Evolutionary conservation across 2,329 filamentous ascomycete genomes (phyloP).

Genomic region (Penicillium verrucosum): DNA sequence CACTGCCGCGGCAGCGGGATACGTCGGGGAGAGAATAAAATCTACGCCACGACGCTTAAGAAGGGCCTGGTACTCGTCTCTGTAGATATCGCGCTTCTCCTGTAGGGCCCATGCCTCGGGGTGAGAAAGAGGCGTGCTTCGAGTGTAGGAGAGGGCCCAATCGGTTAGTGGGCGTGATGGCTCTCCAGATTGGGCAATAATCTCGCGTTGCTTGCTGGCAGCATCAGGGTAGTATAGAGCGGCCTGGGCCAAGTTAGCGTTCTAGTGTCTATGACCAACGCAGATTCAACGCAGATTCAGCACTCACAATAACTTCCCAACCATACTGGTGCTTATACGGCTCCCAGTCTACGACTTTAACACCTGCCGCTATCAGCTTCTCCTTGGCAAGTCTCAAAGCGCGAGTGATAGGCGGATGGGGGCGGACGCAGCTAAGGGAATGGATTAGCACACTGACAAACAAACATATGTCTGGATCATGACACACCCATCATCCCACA

Average conservation of each 20-base stretch:
- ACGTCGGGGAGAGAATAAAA: constrained; percentile 32
- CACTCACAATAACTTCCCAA: constrained; percentile 35
- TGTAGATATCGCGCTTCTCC: constrained; percentile 27
- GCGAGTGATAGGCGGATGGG: constrained; percentile 54
- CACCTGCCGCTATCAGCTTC: constrained; percentile 43
- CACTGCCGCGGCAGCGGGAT: constrained; percentile 29
- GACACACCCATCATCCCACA: constrained; percentile 59
- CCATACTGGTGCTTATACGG: constrained; percentile 34
- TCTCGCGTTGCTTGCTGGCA: constrained; percentile 30
- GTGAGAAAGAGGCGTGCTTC: constrained; percentile 22
- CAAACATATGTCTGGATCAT: background rate
- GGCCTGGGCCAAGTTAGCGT: constrained; percentile 33
- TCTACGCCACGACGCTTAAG: constrained; percentile 30
- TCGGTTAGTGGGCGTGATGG: constrained; percentile 47
- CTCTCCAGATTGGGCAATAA: constrained; percentile 40
- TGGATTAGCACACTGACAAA: background rate
- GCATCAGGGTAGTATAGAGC: constrained; percentile 51
- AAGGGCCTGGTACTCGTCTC: constrained; percentile 33
- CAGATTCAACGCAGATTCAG: background rate
- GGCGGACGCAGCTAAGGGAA: constrained; percentile 51
- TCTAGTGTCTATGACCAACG: constrained; percentile 4
- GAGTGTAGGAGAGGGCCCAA: constrained; percentile 35
- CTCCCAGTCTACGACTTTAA: constrained; percentile 42
- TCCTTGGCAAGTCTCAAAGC: constrained; percentile 20
- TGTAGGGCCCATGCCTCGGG: constrained; percentile 31